phyloP scores from a whole-genome alignment of 2,329 filamentous ascomycete species.

The Keithomyces neogunnii region DNA sequence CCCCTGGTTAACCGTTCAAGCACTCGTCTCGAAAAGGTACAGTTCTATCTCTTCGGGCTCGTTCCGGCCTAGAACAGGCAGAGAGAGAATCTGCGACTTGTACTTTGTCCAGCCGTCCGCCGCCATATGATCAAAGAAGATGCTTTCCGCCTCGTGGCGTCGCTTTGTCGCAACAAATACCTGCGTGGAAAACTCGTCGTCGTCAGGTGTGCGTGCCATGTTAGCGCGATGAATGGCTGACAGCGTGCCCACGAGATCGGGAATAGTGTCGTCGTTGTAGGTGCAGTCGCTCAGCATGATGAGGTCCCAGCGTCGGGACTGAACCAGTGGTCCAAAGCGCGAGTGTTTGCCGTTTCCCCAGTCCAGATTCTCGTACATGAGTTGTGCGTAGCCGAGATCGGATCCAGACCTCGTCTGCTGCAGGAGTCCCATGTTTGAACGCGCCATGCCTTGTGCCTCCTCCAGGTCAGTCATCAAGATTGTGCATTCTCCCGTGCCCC shows the following conservation, averaged over 20 bases:
- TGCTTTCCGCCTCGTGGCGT: slow-evolving; percentile 43
- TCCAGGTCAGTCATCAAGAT: slow-evolving; percentile 48
- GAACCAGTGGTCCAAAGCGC: slow-evolving; percentile 31
- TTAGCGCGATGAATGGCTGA: slow-evolving; percentile 37
- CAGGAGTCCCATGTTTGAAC: slow-evolving; percentile 35
- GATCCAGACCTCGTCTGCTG: slow-evolving; percentile 8
- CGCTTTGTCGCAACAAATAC: slow-evolving; percentile 49
- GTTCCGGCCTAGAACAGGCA: slow-evolving; percentile 34
- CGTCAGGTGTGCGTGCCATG: slow-evolving; percentile 11
- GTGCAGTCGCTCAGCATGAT: slow-evolving; percentile 52
- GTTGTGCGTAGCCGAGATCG: slow-evolving; percentile 10
- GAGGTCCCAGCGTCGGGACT: slow-evolving; percentile 39
- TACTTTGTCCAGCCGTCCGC: slow-evolving; percentile 34
- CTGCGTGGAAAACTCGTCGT: slow-evolving; percentile 22
- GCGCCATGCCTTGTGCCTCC: slow-evolving; percentile 42
- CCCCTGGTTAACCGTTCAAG: neutral
- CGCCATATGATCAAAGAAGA: slow-evolving; percentile 38
- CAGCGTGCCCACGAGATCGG: slow-evolving; percentile 44
- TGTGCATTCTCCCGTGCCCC: slow-evolving; percentile 15
- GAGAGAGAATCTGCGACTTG: slow-evolving; percentile 31
- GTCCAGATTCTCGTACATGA: slow-evolving; percentile 47
- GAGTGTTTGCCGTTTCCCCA: slow-evolving; percentile 44
- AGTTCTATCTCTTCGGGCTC: slow-evolving; percentile 40
- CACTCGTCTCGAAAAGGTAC: slow-evolving; percentile 34
- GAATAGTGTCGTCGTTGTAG: slow-evolving; percentile 49